Conservation (phyloP, 345 rosid species). For the Hibiscus mutabilis region DNA sequence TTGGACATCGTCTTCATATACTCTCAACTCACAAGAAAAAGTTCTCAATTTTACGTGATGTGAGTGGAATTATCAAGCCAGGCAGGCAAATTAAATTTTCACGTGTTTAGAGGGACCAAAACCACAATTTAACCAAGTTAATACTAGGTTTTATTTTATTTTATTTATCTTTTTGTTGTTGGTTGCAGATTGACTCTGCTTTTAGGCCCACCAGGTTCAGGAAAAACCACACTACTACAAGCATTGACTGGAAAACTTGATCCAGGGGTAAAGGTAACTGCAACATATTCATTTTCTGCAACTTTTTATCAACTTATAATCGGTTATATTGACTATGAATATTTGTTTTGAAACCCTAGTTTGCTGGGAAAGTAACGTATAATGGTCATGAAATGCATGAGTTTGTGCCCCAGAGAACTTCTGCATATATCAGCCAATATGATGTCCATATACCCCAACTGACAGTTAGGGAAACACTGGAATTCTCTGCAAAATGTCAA, state of each 20-base stretch:
- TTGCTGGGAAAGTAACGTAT: slow-evolving; percentile 51
- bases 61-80: slow-evolving; percentile 64
- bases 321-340: neutral
- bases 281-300: neutral
- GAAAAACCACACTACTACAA: slow-evolving; percentile 67
- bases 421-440: slow-evolving; percentile 66
- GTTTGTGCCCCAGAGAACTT: slow-evolving; percentile 60
- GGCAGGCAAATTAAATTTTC: slow-evolving; percentile 31
- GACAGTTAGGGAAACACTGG: slow-evolving; percentile 75
- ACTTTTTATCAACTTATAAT: neutral
- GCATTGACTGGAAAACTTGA: slow-evolving; percentile 67
- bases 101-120: neutral
- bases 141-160: neutral
- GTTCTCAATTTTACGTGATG: slow-evolving; percentile 40
- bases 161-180: neutral
- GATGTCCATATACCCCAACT: slow-evolving; percentile 53
- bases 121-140: neutral
- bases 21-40: slow-evolving; percentile 28
- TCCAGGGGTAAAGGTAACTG: slow-evolving; percentile 32
- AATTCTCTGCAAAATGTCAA: slow-evolving; percentile 76
- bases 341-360: slow-evolving; percentile 19
- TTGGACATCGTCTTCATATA: slow-evolving; percentile 18
- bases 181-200: slow-evolving; percentile 52
- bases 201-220: slow-evolving; percentile 85
- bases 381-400: slow-evolving; percentile 54